A percentile compares a stretch with the other conserved stretches of the same genome.
Evolutionary conservation across 2,329 filamentous ascomycete species (phyloP).

Genomic region (Ascochyta viciae-villosae): DNA sequence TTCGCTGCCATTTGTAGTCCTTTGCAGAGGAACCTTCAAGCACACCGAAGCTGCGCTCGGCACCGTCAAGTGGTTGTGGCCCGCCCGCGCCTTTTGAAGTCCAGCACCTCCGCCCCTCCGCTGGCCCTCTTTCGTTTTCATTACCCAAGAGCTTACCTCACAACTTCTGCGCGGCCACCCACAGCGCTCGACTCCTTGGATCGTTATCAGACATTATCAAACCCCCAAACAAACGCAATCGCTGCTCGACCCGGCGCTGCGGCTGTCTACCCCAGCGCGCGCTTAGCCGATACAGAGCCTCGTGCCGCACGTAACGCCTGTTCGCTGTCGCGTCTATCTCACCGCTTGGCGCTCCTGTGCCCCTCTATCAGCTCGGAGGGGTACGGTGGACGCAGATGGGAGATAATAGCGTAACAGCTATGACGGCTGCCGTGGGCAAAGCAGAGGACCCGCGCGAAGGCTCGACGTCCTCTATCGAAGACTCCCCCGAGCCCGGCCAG

Average conservation of each 20-base stretch:
- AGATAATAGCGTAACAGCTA: constrained; percentile 55
- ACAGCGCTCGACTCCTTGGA: constrained; percentile 33
- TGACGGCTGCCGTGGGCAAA: constrained; percentile 56
- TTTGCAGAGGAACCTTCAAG: constrained; percentile 29
- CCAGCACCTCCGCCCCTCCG: constrained; percentile 44
- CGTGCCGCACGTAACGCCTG: constrained; percentile 28
- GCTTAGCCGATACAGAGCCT: constrained; percentile 47
- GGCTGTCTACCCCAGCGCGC: constrained; percentile 43
- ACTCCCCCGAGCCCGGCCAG: constrained; percentile 56
- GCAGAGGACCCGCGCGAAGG: constrained; percentile 53
- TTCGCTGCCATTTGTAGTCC: constrained; percentile 26
- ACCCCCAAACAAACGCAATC: constrained; percentile 46
- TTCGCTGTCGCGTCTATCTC: constrained; percentile 42
- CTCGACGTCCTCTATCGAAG: constrained; percentile 58
- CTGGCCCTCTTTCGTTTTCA: constrained; percentile 49
- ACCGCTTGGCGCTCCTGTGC: constrained; percentile 44
- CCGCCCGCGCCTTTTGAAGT: constrained; percentile 45
- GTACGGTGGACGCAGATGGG: constrained; percentile 58
- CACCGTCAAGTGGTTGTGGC: constrained; percentile 27
- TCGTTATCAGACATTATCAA: constrained; percentile 56
- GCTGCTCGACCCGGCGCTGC: constrained; percentile 43
- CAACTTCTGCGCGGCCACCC: constrained; percentile 50
- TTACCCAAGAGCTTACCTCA: constrained; percentile 59
- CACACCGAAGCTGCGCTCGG: constrained; percentile 29
- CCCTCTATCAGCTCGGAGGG: constrained; percentile 50